Conservation (phyloP, 345 rosid genomes). For the Corymbia maculata region DNA sequence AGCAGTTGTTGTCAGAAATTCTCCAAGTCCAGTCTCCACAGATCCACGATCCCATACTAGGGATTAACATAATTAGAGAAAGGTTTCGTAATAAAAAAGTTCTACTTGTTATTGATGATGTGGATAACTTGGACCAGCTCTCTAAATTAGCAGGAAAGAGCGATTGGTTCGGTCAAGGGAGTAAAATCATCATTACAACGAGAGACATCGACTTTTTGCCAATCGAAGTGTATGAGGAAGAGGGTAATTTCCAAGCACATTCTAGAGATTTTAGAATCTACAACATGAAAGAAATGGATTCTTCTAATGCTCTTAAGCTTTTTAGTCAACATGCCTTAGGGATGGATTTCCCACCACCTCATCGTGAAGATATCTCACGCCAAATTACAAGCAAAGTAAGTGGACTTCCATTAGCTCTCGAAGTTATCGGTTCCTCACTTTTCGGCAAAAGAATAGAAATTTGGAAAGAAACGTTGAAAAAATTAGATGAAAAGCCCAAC, state of each 20-base stretch:
- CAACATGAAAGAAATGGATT: not conserved
- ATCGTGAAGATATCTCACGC: not conserved
- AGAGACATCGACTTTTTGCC: not conserved
- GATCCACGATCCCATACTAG: not conserved
- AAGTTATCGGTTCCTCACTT: not conserved
- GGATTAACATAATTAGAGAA: not conserved
- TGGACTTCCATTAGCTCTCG: not conserved
- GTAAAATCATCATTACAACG: not conserved
- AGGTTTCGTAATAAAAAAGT: not conserved
- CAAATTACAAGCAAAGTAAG: not conserved
- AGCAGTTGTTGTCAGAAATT: not conserved
- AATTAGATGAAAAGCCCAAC: not conserved
- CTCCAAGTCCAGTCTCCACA: not conserved
- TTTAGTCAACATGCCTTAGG: not conserved
- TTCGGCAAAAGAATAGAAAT: not conserved
- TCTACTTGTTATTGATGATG: rapidly evolving
- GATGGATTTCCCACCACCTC: not conserved
- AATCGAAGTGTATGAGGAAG: not conserved
- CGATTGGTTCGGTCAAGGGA: not conserved
- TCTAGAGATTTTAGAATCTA: not conserved
- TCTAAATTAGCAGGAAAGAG: not conserved
- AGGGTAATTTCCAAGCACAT: not conserved
- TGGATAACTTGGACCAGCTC: not conserved
- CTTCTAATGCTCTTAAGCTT: not conserved
- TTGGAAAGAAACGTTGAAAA: not conserved